These are phyloP conservation scores for Cystobasidiaceae sp. DNA, from an alignment of 1,284 basidiomycete species.

Conservation along the genomic window DNA sequence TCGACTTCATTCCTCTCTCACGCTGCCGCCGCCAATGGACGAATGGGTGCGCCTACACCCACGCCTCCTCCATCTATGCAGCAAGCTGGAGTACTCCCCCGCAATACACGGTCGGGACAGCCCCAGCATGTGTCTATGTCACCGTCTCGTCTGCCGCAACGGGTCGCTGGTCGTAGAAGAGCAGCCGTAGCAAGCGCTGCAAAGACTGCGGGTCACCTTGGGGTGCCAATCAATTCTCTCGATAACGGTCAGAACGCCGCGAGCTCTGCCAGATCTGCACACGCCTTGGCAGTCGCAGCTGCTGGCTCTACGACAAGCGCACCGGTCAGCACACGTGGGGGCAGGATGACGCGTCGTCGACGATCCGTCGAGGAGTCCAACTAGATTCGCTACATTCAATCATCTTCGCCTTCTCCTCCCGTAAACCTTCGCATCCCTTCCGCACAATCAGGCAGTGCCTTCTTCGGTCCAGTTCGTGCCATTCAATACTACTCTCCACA, in stretches of 20 bases:
- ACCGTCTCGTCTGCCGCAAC: slow-evolving; percentile 7
- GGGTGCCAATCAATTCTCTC: neutral
- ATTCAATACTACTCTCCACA: too few species aligned
- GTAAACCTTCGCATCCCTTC: too few species aligned
- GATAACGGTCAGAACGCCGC: neutral
- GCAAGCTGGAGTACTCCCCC: neutral
- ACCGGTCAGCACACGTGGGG: too few species aligned
- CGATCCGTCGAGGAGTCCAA: too few species aligned
- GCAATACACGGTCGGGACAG: neutral
- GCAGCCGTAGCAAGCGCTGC: slow-evolving; percentile 16
- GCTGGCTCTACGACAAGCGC: too few species aligned
- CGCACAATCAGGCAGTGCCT: too few species aligned
- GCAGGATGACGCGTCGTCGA: too few species aligned
- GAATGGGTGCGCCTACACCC: slow-evolving; percentile 1
- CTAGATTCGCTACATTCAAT: too few species aligned
- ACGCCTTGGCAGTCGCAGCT: too few species aligned
- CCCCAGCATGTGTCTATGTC: neutral
- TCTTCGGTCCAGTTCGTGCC: too few species aligned
- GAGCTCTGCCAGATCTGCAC: neutral
- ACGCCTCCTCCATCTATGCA: neutral
- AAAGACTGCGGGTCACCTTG: slow-evolving; percentile 9
- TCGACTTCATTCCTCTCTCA: neutral
- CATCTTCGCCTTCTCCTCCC: too few species aligned
- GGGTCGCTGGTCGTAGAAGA: slow-evolving; percentile 4
- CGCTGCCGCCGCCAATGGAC: slow-evolving; percentile 13